A percentile compares a stretch with the other conserved stretches of the same genome.
Conservation (phyloP, 768 basidiomycete species). For the Lactarius psammicola region DNA sequence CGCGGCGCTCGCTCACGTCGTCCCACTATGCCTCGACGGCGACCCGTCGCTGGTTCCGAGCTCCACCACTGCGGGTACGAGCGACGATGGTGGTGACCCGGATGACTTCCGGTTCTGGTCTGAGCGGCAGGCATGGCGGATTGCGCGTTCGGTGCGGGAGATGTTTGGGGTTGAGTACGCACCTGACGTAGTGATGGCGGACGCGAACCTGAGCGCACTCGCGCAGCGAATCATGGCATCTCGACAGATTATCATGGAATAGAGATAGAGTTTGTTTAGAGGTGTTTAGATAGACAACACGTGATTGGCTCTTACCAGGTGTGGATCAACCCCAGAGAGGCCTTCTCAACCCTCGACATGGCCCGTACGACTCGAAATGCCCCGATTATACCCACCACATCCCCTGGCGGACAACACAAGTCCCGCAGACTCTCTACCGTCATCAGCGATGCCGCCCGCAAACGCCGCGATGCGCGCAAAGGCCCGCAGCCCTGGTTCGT, state of each 20-base stretch:
- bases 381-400: background rate
- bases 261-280: background rate
- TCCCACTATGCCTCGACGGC: constrained; percentile 82
- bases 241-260: constrained; percentile 48
- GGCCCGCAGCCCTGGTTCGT: constrained; percentile 67
- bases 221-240: constrained; percentile 82
- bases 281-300: background rate
- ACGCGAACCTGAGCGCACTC: constrained; percentile 86
- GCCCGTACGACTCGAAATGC: background rate
- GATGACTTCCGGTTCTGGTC: constrained; percentile 98
- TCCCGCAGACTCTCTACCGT: background rate
- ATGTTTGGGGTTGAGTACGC: constrained; percentile 88
- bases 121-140: constrained; percentile 84
- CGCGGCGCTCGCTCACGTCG: constrained; percentile 66
- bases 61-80: constrained; percentile 25
- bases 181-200: constrained; percentile 87
- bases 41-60: constrained; percentile 81
- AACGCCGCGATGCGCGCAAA: constrained; percentile 32
- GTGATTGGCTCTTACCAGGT: no score
- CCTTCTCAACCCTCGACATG: background rate
- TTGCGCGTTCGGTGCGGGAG: constrained; percentile 73
- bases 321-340: no score
- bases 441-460: constrained; percentile 12
- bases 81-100: constrained; percentile 55
- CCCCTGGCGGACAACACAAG: background rate